A percentile compares a stretch with the other conserved stretches of the same genome.
These are phyloP conservation scores for Corymbia citriodora DNA, from an alignment of 441 rosid genomes.

Conservation along the genomic window DNA sequence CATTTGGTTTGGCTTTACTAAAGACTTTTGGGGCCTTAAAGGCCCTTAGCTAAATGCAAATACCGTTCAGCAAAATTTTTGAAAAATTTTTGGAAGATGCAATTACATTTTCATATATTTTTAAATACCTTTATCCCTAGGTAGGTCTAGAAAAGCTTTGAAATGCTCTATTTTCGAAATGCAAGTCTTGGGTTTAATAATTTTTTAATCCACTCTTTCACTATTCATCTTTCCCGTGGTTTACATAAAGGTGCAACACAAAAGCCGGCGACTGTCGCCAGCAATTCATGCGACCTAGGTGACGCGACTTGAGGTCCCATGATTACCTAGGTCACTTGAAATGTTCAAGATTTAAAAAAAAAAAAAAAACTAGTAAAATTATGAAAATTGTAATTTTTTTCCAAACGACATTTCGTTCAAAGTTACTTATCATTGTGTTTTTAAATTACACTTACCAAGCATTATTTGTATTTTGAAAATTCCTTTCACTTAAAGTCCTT, in stretches of 20 bases:
- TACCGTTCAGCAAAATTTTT: too few species aligned
- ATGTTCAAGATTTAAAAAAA: background rate
- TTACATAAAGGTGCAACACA: background rate
- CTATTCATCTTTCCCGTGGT: background rate
- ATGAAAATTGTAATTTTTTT: too few species aligned
- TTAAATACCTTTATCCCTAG: background rate
- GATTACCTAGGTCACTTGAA: background rate
- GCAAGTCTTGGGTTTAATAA: background rate
- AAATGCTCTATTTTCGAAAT: background rate
- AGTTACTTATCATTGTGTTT: too few species aligned
- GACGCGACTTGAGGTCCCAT: background rate
- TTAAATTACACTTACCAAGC: background rate
- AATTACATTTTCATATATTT: too few species aligned
- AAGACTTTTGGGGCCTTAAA: background rate
- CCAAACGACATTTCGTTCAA: too few species aligned
- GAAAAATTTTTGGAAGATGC: rapidly evolving
- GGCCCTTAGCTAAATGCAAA: background rate
- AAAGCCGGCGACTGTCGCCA: rapidly evolving
- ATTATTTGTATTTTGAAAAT: background rate
- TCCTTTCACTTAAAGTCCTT: background rate
- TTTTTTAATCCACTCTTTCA: background rate
- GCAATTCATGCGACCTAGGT: background rate
- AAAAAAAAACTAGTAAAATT: too few species aligned
- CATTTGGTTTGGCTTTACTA: background rate
- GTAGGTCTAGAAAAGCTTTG: background rate